A percentile compares a stretch with the other conserved stretches of the same genome.
Evolutionary conservation across 345 rosid species (phyloP).

Genomic region (Pistacia integerrima): DNA sequence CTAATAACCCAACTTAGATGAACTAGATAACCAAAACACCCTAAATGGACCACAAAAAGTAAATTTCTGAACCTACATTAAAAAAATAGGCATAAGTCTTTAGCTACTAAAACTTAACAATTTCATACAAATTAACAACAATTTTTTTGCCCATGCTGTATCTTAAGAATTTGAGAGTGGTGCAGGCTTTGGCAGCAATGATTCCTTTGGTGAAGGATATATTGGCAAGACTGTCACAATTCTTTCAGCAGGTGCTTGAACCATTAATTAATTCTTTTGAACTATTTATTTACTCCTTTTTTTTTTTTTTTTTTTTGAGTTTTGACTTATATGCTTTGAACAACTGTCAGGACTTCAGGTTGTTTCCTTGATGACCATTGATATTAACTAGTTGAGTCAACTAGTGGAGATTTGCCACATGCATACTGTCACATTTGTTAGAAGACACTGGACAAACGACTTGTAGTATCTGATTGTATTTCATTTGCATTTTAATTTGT

Average conservation of each 20-base stretch:
- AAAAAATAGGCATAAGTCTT: background rate
- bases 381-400: background rate
- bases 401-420: background rate
- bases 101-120: background rate
- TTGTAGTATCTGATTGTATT: no score
- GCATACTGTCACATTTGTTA: slow-evolving; percentile 1
- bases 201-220: background rate
- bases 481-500: no score
- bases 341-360: background rate
- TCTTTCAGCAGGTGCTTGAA: background rate
- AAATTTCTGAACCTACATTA: background rate
- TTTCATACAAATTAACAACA: background rate
- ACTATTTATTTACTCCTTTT: background rate
- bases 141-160: background rate
- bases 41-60: background rate
- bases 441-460: no score
- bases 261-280: background rate
- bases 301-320: background rate
- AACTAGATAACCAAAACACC: background rate
- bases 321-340: background rate
- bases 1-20: background rate
- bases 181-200: background rate
- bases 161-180: background rate
- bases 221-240: background rate
- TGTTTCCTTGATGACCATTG: background rate